These are phyloP conservation scores for Musa acuminata DNA, from an alignment of 176 grass and related monocot genomes.

Conservation along the genomic window DNA sequence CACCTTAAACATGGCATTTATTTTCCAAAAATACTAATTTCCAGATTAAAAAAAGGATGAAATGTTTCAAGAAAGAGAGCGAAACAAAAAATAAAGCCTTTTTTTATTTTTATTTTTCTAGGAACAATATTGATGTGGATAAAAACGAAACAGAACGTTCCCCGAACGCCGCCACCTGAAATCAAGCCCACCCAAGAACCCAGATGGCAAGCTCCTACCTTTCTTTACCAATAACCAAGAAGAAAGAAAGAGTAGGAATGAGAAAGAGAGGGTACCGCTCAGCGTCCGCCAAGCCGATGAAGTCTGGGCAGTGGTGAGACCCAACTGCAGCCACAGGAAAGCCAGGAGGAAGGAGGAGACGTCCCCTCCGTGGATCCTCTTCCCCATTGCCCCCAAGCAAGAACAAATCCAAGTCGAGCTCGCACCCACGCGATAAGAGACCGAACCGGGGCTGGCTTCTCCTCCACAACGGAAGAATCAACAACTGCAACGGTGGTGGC, in stretches of 20 bases:
- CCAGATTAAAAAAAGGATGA: not conserved
- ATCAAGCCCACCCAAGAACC: not conserved
- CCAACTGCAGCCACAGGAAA: conserved; percentile 29
- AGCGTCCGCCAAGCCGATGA: conserved; percentile 41
- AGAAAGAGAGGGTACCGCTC: conserved; percentile 24
- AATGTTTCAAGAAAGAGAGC: not conserved
- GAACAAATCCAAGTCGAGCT: not conserved
- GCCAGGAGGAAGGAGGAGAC: conserved; percentile 19
- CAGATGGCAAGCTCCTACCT: not conserved
- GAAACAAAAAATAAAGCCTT: too few relatives aligned
- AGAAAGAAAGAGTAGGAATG: not conserved
- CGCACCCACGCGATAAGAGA: not conserved
- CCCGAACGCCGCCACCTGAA: not conserved
- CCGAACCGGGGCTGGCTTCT: not conserved
- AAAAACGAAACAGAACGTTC: too few relatives aligned
- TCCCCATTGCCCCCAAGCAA: conserved; percentile 11
- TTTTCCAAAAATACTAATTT: too few relatives aligned
- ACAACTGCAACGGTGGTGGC: not conserved
- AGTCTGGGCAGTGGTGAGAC: conserved; percentile 28
- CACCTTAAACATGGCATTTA: too few relatives aligned
- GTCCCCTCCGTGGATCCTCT: not conserved
- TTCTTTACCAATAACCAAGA: not conserved
- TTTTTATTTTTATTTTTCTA: too few relatives aligned
- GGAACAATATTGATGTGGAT: too few relatives aligned
- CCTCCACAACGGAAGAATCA: not conserved